Evolutionary conservation across 345 rosid genomes (phyloP).

Genomic region (Pugionium dolabratum): DNA sequence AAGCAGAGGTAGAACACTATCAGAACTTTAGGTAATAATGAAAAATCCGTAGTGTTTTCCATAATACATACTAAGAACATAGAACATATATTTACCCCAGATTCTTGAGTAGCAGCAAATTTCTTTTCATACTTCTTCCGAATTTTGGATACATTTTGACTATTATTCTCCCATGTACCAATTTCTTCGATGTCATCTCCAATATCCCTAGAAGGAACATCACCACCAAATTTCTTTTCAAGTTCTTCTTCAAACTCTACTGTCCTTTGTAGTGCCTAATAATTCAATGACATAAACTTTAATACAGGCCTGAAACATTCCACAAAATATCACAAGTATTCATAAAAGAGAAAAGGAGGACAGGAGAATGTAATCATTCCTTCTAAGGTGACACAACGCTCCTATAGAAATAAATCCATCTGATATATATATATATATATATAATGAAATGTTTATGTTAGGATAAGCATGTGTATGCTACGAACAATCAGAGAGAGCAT

Average conservation of each 20-base stretch:
- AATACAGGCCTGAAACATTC: constrained; percentile 29
- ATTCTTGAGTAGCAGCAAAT: constrained; percentile 81
- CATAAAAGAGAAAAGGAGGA: constrained; percentile 8
- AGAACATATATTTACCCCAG: constrained; percentile 53
- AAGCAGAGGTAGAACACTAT: constrained; percentile 22
- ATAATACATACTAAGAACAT: constrained; percentile 2
- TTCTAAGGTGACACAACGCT: constrained; percentile 13
- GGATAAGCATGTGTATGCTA: constrained; percentile 24
- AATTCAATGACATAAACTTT: constrained; percentile 34
- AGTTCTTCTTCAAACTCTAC: constrained; percentile 93
- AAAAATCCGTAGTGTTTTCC: constrained; percentile 24
- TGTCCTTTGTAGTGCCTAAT: constrained; percentile 90
- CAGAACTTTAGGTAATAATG: constrained; percentile 13
- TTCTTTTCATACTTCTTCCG: constrained; percentile 92
- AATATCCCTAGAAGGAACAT: constrained; percentile 58
- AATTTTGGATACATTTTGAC: constrained; percentile 77
- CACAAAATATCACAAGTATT: constrained; percentile 13
- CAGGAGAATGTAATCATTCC: background rate
- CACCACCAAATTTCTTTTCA: constrained; percentile 96
- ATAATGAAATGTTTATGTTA: background rate
- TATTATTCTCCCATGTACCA: constrained; percentile 60
- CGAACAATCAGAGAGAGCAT: constrained; percentile 28
- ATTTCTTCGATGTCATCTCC: constrained; percentile 80
- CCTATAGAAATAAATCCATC: constrained; percentile 16
- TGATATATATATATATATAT: background rate